Evolutionary conservation across 2,329 filamentous ascomycete species (phyloP).

Genomic region (Trichoderma arundinaceum): DNA sequence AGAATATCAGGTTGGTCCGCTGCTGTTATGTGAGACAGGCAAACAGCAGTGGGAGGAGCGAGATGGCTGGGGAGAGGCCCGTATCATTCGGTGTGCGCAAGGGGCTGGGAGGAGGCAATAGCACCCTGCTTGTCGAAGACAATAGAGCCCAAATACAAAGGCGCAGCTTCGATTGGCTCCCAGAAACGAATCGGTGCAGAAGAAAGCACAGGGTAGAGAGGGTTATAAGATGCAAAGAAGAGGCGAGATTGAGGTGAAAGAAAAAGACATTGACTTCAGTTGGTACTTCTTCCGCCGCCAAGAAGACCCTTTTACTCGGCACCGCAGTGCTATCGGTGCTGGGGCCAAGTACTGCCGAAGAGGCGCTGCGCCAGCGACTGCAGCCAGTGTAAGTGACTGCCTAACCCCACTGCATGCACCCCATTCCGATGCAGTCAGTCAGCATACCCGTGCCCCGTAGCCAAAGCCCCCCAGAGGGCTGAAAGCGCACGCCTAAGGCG

Average conservation of each 20-base stretch:
- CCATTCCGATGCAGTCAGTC: slow-evolving; percentile 20
- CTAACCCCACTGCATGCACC: slow-evolving; percentile 26
- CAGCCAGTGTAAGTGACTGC: slow-evolving; percentile 2
- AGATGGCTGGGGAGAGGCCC: slow-evolving; percentile 23
- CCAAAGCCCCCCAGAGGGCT: background rate
- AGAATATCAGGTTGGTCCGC: background rate
- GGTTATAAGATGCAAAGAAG: background rate
- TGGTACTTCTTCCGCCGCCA: background rate
- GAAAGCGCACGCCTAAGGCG: slow-evolving; percentile 6
- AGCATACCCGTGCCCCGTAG: background rate
- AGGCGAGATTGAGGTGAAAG: background rate
- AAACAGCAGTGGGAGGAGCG: slow-evolving; percentile 12
- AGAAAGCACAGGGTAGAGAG: background rate
- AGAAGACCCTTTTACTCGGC: background rate
- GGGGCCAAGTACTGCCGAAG: slow-evolving; percentile 7
- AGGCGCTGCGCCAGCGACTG: background rate
- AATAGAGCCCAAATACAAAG: background rate
- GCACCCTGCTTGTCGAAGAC: background rate
- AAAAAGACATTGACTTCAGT: background rate
- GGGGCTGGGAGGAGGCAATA: slow-evolving; percentile 8
- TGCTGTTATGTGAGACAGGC: slow-evolving; percentile 13
- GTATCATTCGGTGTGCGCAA: slow-evolving; percentile 15
- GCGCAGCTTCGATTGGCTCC: background rate
- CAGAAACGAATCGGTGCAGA: no score
- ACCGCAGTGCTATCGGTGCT: slow-evolving; percentile 11